These are phyloP conservation scores for Curvularia spicifera DNA, from an alignment of 2,329 filamentous ascomycete species.

Conservation along the genomic window DNA sequence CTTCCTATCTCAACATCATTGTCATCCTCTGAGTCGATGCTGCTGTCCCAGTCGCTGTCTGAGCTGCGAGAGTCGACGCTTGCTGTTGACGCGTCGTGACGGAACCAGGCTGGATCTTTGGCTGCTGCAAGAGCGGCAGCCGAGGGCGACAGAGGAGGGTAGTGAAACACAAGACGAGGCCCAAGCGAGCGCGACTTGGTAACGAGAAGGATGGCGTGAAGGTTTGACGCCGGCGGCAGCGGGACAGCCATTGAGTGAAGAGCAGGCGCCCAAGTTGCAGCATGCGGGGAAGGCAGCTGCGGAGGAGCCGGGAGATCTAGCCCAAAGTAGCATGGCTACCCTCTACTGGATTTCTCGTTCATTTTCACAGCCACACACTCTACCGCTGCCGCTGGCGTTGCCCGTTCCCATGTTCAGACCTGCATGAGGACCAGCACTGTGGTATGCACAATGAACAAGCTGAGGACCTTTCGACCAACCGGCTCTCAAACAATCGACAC, in stretches of 20 bases:
- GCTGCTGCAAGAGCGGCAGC: conserved; percentile 43
- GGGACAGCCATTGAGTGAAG: conserved; percentile 35
- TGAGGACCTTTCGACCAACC: background rate
- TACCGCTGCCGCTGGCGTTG: background rate
- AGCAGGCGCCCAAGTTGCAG: conserved; percentile 5
- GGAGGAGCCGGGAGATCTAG: conserved; percentile 28
- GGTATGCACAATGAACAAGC: background rate
- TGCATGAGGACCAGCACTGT: background rate
- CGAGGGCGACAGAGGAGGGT: conserved; percentile 49
- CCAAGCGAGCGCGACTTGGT: conserved; percentile 49
- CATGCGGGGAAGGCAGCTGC: conserved; percentile 16
- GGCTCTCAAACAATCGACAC: background rate
- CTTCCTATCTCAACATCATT: conserved; percentile 45
- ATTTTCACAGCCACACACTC: background rate
- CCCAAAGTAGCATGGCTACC: conserved; percentile 6
- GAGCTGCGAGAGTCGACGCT: conserved; percentile 44
- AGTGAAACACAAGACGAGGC: conserved; percentile 52
- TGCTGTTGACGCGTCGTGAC: conserved; percentile 45
- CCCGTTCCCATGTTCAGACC: background rate
- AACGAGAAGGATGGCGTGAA: conserved; percentile 52
- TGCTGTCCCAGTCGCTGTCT: conserved; percentile 49
- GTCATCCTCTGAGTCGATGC: conserved; percentile 44
- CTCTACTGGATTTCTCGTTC: background rate
- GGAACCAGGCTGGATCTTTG: conserved; percentile 47
- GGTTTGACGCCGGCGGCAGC: conserved; percentile 46